Evolutionary conservation across 2,329 filamentous ascomycete species (phyloP).

Genomic region (Colletotrichum sp.): DNA sequence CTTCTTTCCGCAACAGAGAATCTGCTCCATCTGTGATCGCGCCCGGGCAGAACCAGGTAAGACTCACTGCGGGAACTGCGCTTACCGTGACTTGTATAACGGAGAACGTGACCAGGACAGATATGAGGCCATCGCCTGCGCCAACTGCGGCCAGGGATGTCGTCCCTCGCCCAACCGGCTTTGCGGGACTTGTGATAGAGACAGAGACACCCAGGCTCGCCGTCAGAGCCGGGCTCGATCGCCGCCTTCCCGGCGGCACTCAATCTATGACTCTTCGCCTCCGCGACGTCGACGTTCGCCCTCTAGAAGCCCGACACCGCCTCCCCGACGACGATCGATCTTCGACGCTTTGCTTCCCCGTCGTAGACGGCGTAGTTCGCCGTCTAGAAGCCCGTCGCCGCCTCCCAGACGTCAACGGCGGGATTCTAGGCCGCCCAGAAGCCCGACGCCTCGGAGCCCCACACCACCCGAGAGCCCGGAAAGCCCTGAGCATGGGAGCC

Average conservation of each 20-base stretch:
- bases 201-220: neutral
- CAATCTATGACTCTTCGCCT: neutral
- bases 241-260: neutral
- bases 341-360: neutral
- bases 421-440: neutral
- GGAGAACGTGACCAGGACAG: neutral
- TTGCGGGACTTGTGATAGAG: neutral
- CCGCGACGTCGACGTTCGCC: neutral
- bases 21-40: neutral
- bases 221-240: neutral
- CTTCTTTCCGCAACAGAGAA: neutral
- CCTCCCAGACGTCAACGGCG: neutral
- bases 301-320: neutral
- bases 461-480: neutral
- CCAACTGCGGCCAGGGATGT: neutral
- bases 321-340: neutral
- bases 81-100: neutral
- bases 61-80: neutral
- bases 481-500: neutral
- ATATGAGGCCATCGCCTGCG: neutral
- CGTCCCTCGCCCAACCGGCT: neutral
- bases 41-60: neutral
- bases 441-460: neutral
- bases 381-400: neutral
- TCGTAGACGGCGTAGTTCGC: neutral